phyloP scores from a whole-genome alignment of 176 grass and related monocot genomes.

The Melocanna baccifera region DNA sequence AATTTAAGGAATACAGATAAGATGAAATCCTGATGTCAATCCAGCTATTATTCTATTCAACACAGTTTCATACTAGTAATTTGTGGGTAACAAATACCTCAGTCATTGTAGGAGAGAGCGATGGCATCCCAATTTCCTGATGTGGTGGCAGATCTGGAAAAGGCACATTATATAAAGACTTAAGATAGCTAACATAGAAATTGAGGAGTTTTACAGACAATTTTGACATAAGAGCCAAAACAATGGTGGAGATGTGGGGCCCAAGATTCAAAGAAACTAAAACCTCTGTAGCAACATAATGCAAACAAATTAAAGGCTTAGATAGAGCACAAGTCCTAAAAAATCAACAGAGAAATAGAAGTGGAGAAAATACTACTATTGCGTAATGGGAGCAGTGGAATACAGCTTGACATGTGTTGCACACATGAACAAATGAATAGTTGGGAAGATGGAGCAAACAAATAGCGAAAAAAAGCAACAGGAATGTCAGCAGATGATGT shows the following conservation, averaged over 20 bases:
- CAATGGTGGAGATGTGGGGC: not conserved
- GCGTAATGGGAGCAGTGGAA: not conserved
- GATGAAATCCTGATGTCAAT: not conserved
- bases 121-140: slow-evolving; percentile 89
- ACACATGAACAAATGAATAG: not conserved
- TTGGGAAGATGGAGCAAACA: not conserved
- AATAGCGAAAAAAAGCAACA: not conserved
- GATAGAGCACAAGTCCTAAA: not conserved
- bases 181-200: not conserved
- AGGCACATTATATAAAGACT: not conserved
- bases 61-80: not conserved
- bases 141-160: slow-evolving; percentile 81
- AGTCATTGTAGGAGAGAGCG: slow-evolving; percentile 95
- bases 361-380: not conserved
- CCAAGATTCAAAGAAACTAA: not conserved
- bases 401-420: not conserved
- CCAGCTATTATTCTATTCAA: not conserved
- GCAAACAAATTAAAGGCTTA: slow-evolving; percentile 4
- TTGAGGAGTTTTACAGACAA: not conserved
- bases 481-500: not conserved
- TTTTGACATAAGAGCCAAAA: not conserved
- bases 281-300: not conserved
- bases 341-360: slow-evolving; percentile 1
- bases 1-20: not conserved
- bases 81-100: slow-evolving; percentile 53